phyloP scores from a whole-genome alignment of 1,139 yeast genomes.

The Pichia terricola region DNA sequence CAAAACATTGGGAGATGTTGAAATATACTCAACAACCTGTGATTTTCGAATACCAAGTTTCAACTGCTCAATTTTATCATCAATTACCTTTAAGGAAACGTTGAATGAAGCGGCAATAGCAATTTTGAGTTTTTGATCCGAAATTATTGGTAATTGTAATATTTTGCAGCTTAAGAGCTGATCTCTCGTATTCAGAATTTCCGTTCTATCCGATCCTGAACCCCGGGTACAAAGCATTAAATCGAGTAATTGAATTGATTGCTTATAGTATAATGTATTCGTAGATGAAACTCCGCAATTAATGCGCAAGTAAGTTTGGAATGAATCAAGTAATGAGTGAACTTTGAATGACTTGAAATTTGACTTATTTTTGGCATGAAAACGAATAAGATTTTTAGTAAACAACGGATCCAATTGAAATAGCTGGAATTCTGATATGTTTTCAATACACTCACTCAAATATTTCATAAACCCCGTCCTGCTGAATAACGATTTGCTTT shows the following conservation, averaged over 20 bases:
- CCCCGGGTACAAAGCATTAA: constrained; percentile 12
- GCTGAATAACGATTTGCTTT: constrained; percentile 6
- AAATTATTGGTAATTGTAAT: constrained; percentile 13
- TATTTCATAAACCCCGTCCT: constrained; percentile 12
- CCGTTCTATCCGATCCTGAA: constrained; percentile 8
- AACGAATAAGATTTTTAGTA: constrained; percentile 10
- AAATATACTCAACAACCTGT: constrained; percentile 12
- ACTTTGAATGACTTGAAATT: constrained; percentile 14
- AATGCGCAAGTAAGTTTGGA: constrained; percentile 3
- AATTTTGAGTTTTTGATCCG: constrained; percentile 9
- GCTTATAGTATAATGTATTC: constrained; percentile 8
- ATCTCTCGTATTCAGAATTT: constrained; percentile 6
- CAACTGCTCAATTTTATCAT: constrained; percentile 3
- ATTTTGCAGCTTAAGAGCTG: constrained; percentile 6
- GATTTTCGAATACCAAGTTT: constrained; percentile 10
- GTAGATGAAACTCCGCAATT: background rate
- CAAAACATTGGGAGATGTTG: constrained; percentile 9
- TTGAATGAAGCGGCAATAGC: constrained; percentile 9
- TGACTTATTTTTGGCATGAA: constrained; percentile 11
- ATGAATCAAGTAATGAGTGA: constrained; percentile 1
- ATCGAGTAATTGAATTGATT: constrained; percentile 14
- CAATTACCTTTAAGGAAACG: constrained; percentile 4
- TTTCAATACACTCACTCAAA: constrained; percentile 12
- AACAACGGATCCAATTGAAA: constrained; percentile 14
- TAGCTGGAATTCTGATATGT: constrained; percentile 10